Conservation (phyloP, 148 eudicot genomes). For the Polygonum aviculare region DNA sequence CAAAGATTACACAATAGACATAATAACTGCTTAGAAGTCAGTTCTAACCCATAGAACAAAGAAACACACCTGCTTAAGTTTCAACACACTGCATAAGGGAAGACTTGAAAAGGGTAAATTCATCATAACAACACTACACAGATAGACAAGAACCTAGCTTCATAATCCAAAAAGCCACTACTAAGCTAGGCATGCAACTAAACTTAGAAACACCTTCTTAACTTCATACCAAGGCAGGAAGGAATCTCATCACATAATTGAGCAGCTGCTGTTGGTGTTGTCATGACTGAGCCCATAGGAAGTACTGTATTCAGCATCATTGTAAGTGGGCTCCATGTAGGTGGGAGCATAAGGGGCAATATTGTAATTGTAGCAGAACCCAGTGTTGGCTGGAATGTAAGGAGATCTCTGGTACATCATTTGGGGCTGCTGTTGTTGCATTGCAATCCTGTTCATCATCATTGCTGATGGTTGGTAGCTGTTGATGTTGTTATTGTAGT, state of each 20-base stretch:
- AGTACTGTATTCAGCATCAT: constrained; percentile 11
- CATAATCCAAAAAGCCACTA: constrained; percentile 7
- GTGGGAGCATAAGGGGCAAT: constrained; percentile 23
- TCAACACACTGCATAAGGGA: neutral
- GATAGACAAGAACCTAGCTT: neutral
- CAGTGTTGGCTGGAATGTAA: constrained; percentile 45
- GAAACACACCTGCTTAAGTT: neutral
- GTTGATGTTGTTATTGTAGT: constrained; percentile 6
- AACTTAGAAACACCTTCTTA: neutral
- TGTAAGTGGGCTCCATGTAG: constrained; percentile 21
- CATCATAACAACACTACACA: neutral
- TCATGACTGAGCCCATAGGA: constrained; percentile 47
- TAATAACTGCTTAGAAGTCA: neutral
- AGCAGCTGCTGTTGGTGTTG: constrained; percentile 42
- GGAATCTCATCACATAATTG: constrained; percentile 35
- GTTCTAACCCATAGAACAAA: neutral
- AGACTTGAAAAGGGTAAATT: neutral
- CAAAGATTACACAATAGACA: neutral
- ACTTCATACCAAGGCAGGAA: neutral
- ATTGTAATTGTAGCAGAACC: constrained; percentile 49
- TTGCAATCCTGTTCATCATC: constrained; percentile 48
- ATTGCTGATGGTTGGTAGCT: constrained; percentile 21
- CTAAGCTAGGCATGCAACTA: constrained; percentile 1
- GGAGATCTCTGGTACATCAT: constrained; percentile 76
- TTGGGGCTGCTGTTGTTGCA: constrained; percentile 39